A percentile compares a stretch with the other conserved stretches of the same genome.
phyloP scores from a whole-genome alignment of 208 protist species.

The Strigomonas galati region DNA sequence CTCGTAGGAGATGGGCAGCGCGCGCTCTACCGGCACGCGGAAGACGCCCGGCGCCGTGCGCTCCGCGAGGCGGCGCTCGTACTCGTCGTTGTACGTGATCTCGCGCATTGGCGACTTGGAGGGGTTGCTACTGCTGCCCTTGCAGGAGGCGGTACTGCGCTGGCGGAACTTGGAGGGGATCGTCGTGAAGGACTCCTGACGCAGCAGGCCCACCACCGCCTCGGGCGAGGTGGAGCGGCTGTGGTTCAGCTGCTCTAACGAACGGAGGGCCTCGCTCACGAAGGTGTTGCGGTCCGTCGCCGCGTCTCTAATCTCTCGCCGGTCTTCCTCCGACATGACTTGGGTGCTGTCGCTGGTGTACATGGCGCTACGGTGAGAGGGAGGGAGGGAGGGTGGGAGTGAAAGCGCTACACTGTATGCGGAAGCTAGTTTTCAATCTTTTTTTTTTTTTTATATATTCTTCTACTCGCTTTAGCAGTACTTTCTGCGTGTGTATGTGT shows the following conservation, averaged over 20 bases:
- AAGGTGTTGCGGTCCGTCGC: neutral
- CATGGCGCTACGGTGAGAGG: neutral
- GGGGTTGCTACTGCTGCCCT: neutral
- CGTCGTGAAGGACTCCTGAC: constrained; percentile 6
- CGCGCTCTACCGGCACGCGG: constrained; percentile 24
- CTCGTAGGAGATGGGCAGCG: constrained; percentile 36
- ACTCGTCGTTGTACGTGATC: constrained; percentile 16
- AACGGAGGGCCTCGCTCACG: constrained; percentile 7
- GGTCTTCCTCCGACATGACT: neutral
- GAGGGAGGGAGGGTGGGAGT: too few relatives aligned
- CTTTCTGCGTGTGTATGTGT: too few relatives aligned
- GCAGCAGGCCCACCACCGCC: constrained; percentile 7
- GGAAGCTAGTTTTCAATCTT: constrained; percentile 2
- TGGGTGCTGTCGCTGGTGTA: constrained; percentile 6
- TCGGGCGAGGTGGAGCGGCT: neutral
- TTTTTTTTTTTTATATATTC: too few relatives aligned
- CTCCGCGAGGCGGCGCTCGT: constrained; percentile 14
- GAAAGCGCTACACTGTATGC: neutral
- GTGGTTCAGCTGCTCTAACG: constrained; percentile 6
- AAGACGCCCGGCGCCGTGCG: constrained; percentile 12
- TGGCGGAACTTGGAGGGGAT: constrained; percentile 7
- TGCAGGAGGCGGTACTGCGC: too few relatives aligned
- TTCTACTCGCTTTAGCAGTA: too few relatives aligned
- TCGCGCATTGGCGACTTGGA: constrained; percentile 10
- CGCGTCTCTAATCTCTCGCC: neutral